phyloP scores from a whole-genome alignment of 345 rosid genomes.

The Gossypium thurberi region DNA sequence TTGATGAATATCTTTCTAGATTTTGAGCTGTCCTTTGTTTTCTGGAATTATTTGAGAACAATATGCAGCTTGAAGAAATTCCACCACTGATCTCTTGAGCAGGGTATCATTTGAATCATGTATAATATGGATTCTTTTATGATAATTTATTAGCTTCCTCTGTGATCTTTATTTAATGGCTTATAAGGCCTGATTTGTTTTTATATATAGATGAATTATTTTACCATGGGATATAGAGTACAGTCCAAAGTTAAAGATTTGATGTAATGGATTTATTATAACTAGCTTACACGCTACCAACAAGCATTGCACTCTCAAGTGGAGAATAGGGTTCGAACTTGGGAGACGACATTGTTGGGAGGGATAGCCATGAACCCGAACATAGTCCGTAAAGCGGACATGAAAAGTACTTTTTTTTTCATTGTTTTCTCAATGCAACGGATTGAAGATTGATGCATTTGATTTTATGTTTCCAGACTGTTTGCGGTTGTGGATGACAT shows the following conservation, averaged over 20 bases:
- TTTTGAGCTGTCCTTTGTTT: not conserved
- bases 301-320: too few relatives aligned
- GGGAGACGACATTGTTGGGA: too few relatives aligned
- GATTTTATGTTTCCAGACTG: conserved; percentile 36
- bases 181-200: not conserved
- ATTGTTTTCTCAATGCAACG: not conserved
- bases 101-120: not conserved
- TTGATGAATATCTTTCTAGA: not conserved
- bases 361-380: too few relatives aligned
- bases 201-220: not conserved
- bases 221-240: not conserved
- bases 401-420: too few relatives aligned
- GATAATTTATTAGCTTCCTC: not conserved
- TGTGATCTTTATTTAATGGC: too few relatives aligned
- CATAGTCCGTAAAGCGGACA: too few relatives aligned
- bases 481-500: conserved; percentile 90
- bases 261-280: not conserved
- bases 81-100: not conserved
- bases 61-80: not conserved
- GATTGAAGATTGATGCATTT: not conserved
- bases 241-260: conserved; percentile 12
- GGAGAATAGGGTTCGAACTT: too few relatives aligned
- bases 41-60: conserved; percentile 2
- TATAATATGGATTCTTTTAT: not conserved
- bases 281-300: too few relatives aligned